Conservation (phyloP, 2,329 filamentous ascomycete genomes). For the Fusarium zealandicum region DNA sequence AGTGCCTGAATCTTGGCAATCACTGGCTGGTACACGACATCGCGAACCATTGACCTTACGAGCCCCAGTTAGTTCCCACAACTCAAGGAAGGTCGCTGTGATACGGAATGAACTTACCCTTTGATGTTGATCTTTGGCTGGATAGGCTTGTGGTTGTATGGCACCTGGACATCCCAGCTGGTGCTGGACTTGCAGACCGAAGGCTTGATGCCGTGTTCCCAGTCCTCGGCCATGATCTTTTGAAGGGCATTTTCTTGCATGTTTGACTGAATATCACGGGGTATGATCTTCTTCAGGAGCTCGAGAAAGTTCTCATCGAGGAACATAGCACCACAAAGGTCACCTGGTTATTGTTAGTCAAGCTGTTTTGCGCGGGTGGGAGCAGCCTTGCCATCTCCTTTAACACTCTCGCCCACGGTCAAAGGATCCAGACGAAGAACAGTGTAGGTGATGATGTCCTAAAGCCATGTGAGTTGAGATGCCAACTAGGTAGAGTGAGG, state of each 20-base stretch:
- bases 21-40: constrained; percentile 38
- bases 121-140: constrained; percentile 10
- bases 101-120: constrained; percentile 19
- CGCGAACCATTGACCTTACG: background rate
- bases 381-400: constrained; percentile 45
- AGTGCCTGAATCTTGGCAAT: constrained; percentile 34
- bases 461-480: background rate
- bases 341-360: constrained; percentile 38
- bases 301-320: constrained; percentile 49
- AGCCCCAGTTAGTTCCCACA: background rate
- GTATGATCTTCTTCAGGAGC: constrained; percentile 40
- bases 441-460: constrained; percentile 54
- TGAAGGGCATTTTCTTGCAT: constrained; percentile 2
- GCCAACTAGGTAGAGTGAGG: background rate
- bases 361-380: background rate
- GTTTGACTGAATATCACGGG: constrained; percentile 11
- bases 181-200: constrained; percentile 23
- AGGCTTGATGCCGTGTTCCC: constrained; percentile 45
- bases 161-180: constrained; percentile 15
- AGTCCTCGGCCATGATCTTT: constrained; percentile 36
- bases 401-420: constrained; percentile 47
- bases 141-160: background rate
- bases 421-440: constrained; percentile 40
- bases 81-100: too few species aligned
- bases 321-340: constrained; percentile 52